phyloP scores from a whole-genome alignment of 192 early-diverging fungal genomes.

The Pilaira anomala region DNA sequence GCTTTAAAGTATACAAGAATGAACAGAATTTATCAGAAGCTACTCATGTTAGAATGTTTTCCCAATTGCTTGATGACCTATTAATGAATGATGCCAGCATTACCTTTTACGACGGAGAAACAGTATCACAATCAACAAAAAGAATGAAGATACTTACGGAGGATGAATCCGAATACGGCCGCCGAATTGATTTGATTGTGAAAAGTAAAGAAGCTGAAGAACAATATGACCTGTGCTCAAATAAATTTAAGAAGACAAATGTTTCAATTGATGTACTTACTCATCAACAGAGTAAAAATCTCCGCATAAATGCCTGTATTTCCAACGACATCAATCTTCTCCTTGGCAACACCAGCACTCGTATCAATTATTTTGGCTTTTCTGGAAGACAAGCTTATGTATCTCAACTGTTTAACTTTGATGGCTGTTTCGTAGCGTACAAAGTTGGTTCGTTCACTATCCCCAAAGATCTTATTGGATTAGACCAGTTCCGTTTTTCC shows the following conservation, averaged over 20 bases:
- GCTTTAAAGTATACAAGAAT: slow-evolving; percentile 6
- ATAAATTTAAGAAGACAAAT: neutral
- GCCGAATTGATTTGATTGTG: neutral
- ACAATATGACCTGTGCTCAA: neutral
- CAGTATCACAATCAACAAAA: neutral
- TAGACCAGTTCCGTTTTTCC: no score
- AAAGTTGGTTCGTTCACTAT: no score
- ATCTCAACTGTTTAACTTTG: no score
- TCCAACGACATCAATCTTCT: slow-evolving; percentile 1
- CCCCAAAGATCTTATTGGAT: no score
- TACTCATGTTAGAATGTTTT: neutral
- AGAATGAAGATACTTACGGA: neutral
- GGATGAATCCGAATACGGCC: neutral
- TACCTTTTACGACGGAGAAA: neutral
- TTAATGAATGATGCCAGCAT: neutral
- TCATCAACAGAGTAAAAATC: slow-evolving; percentile 1
- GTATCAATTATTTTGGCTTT: no score
- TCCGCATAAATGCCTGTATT: neutral
- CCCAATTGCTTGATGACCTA: neutral
- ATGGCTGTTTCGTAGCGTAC: no score
- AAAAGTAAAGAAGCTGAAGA: neutral
- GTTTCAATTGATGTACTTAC: neutral
- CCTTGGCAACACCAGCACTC: neutral
- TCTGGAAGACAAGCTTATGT: no score
- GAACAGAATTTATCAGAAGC: neutral